Base-by-base conservation (phyloP, 768 basidiomycete genomes). In the Sutorius australiensis region DNA sequence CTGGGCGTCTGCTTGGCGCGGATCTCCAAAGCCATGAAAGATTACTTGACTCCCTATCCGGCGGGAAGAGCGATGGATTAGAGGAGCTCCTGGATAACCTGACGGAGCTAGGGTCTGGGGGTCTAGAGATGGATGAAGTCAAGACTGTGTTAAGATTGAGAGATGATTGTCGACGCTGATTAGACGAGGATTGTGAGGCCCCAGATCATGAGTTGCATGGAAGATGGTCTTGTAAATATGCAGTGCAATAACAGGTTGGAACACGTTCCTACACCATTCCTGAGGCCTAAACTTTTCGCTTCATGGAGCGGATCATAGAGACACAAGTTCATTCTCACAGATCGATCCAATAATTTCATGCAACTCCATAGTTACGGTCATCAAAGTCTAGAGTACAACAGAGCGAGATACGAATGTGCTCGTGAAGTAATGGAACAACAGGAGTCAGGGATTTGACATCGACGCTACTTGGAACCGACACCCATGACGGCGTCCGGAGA, bases 61-160 rank as follows among this genome's bases (percentile, higher is more conserved):
- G 44, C 19, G 61, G 56, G 32, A 61, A 44, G 42, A 56, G 19
- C 30, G 58, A 59, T 28, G 75, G 75, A 10, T 89, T 86, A 86
- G 81, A 83, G 61, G 70, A 75, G 50, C 63, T 67, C 0, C 16
- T 70, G 13, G 66, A 68, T 10, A 74, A 82, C 64, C 61, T 77
- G 58, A 77, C 81, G 34, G 66, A 72, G 31, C 67, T 86, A 13
- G 87, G 83, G 5, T 67, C 82, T n/a, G 73, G 79, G 12, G 89
- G 87, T 47, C 63, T 92, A 53, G 73, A 67, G 19, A 75, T 81
- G 63, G 81, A 82, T 38, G 86, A 91, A 58, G 83, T 84, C 10
- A 72, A 73, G 37, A 73, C 74, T 42, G 73, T 87, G 33, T 69
- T 89, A 46, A 77, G 78, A 48, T 58, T 76, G 33, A 64, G 79